Conservation (phyloP, 495 filamentous ascomycete species). For the Talaromyces liani region DNA sequence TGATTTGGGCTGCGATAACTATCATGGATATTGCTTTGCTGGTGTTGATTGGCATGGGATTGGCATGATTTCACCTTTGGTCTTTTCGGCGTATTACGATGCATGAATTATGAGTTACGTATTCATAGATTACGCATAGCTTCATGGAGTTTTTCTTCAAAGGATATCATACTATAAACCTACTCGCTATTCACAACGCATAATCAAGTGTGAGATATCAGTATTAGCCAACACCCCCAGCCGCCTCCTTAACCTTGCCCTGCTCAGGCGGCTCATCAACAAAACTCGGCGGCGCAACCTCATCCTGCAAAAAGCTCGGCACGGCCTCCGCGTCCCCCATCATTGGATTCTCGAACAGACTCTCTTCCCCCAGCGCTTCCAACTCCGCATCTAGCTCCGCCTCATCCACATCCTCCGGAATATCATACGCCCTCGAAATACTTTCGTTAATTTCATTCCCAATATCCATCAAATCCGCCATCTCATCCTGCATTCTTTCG, state of each 20-base stretch:
- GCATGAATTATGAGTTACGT: neutral
- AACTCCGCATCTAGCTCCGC: slow-evolving; percentile 93
- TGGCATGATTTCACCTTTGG: slow-evolving; percentile 4
- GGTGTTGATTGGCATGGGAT: slow-evolving; percentile 56
- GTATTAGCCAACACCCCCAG: slow-evolving; percentile 28
- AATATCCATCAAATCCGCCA: slow-evolving; percentile 95
- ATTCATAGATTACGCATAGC: neutral
- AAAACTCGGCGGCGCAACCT: slow-evolving; percentile 71
- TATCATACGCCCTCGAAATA: slow-evolving; percentile 85
- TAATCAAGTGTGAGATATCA: neutral
- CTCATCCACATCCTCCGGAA: slow-evolving; percentile 98
- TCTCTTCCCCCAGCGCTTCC: slow-evolving; percentile 88
- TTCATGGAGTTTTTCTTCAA: neutral
- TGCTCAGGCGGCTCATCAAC: slow-evolving; percentile 72
- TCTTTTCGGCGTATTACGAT: neutral
- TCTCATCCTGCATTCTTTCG: slow-evolving; percentile 96
- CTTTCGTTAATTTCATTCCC: slow-evolving; percentile 98
- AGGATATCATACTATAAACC: neutral
- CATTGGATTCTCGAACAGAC: slow-evolving; percentile 59
- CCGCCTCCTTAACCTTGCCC: slow-evolving; percentile 69
- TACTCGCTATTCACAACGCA: neutral
- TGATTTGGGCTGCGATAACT: slow-evolving; percentile 62
- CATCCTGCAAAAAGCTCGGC: slow-evolving; percentile 85
- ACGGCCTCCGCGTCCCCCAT: slow-evolving; percentile 48
- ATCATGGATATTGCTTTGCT: slow-evolving; percentile 69